These are phyloP conservation scores for Byssothecium circinans DNA, from an alignment of 2,329 filamentous ascomycete species.

Conservation along the genomic window DNA sequence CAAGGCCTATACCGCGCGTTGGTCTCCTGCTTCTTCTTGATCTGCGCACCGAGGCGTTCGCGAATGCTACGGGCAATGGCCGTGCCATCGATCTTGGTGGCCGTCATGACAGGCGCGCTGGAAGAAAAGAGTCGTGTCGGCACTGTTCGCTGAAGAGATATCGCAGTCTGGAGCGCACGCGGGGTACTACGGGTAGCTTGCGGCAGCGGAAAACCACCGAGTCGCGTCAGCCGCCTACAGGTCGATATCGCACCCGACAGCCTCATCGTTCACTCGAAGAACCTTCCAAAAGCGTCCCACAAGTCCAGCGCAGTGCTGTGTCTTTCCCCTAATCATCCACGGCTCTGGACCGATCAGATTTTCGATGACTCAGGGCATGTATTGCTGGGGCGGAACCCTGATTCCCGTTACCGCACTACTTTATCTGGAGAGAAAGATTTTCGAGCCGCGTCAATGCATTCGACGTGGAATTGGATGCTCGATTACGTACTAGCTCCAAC, in stretches of 20 bases:
- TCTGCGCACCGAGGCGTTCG: conserved; percentile 76
- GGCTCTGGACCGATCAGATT: conserved; percentile 1
- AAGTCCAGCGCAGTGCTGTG: conserved; percentile 22
- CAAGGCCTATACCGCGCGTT: conserved; percentile 89
- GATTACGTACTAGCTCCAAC: neutral
- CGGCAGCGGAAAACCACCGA: conserved; percentile 36
- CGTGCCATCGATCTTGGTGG: conserved; percentile 91
- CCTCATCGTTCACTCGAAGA: conserved; percentile 27
- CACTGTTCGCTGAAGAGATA: conserved; percentile 12
- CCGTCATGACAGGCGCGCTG: conserved; percentile 71
- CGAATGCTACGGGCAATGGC: conserved; percentile 92
- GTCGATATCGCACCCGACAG: conserved; percentile 32
- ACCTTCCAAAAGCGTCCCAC: conserved; percentile 19
- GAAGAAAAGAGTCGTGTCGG: conserved; percentile 48
- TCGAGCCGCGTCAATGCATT: neutral
- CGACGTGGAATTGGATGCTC: neutral
- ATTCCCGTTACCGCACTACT: neutral
- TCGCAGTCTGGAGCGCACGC: conserved; percentile 17
- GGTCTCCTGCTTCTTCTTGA: conserved; percentile 74
- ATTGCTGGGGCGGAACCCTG: conserved; percentile 1
- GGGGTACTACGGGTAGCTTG: conserved; percentile 41
- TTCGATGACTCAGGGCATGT: conserved; percentile 21
- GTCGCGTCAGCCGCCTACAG: conserved; percentile 15
- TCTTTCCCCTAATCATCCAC: conserved; percentile 15
- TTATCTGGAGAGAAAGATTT: neutral